These are phyloP conservation scores for Cymbopogon flexuosus DNA, from an alignment of 202 grass and related monocot species.

Conservation along the genomic window DNA sequence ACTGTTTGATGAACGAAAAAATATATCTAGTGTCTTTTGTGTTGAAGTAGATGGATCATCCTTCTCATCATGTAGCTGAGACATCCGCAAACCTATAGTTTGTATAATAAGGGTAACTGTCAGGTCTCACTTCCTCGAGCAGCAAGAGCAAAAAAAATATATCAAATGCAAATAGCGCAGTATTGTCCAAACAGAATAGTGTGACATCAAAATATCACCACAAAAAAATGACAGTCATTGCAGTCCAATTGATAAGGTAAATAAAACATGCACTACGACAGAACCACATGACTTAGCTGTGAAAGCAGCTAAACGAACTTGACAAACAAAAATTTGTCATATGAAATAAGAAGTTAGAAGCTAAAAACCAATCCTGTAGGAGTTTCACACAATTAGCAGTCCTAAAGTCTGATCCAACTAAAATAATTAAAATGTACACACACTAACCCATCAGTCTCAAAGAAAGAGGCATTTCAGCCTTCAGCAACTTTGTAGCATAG, in stretches of 20 bases:
- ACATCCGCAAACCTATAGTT: slow-evolving; percentile 72
- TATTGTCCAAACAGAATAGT: not conserved
- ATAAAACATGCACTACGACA: slow-evolving; percentile 24
- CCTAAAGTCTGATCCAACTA: not conserved
- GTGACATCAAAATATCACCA: slow-evolving; percentile 17
- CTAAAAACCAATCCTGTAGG: not conserved
- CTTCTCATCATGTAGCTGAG: slow-evolving; percentile 72
- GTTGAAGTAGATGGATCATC: slow-evolving; percentile 43
- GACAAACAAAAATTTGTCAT: not conserved
- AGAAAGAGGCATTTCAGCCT: slow-evolving; percentile 85
- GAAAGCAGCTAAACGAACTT: slow-evolving; percentile 15
- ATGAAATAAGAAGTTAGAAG: not conserved
- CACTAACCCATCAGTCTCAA: slow-evolving; percentile 86
- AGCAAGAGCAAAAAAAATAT: slow-evolving; percentile 23
- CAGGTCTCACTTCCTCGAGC: not conserved
- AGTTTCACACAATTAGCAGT: not conserved
- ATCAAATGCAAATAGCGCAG: not conserved
- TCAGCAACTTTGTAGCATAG: slow-evolving; percentile 78
- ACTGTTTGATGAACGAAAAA: slow-evolving; percentile 35
- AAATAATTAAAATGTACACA: slow-evolving; percentile 19
- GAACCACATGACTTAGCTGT: not conserved
- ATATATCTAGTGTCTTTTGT: slow-evolving; percentile 72
- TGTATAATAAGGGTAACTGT: slow-evolving; percentile 16
- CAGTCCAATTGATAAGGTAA: slow-evolving; percentile 23
- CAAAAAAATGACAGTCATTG: not conserved